Conservation (phyloP, 805 yeast species). For the Suhomyces prunicola region DNA sequence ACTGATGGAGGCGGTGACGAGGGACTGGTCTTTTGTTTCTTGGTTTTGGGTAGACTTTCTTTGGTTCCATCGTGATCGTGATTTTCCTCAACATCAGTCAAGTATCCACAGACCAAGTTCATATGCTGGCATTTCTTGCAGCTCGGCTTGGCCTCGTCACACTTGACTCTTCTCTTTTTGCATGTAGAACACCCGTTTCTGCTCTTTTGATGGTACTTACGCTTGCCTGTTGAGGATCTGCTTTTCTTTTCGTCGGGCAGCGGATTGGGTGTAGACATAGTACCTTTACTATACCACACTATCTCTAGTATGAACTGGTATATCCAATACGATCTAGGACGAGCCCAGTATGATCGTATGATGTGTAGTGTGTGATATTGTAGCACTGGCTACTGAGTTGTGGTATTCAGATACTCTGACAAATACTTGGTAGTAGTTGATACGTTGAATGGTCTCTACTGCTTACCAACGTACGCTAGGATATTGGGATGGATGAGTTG, state of each 20-base stretch:
- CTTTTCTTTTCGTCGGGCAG: background rate
- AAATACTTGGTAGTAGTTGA: background rate
- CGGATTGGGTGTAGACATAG: background rate
- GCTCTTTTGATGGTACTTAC: conserved; percentile 87
- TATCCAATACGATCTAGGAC: too few species aligned
- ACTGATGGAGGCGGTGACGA: background rate
- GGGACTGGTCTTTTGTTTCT: conserved; percentile 2
- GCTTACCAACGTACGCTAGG: background rate
- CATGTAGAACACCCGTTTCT: conserved; percentile 88
- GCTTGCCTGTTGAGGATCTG: conserved; percentile 54
- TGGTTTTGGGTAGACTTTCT: background rate
- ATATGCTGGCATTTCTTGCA: conserved; percentile 79
- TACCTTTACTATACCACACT: too few species aligned
- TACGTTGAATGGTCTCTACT: background rate
- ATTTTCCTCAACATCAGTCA: conserved; percentile 15
- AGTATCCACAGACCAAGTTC: conserved; percentile 73
- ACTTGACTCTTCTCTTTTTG: conserved; percentile 84
- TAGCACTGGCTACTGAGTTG: too few species aligned
- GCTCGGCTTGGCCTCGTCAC: conserved; percentile 81
- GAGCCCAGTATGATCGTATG: too few species aligned
- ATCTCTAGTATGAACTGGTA: too few species aligned
- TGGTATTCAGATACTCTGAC: too few species aligned
- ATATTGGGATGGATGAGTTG: background rate
- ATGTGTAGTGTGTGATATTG: too few species aligned
- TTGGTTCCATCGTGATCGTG: conserved; percentile 1